Evolutionary conservation across 352 stramenopile genomes (phyloP), one percentile per base, ranked within the genome.

Genomic region (Lagenidium giganteum): DNA sequence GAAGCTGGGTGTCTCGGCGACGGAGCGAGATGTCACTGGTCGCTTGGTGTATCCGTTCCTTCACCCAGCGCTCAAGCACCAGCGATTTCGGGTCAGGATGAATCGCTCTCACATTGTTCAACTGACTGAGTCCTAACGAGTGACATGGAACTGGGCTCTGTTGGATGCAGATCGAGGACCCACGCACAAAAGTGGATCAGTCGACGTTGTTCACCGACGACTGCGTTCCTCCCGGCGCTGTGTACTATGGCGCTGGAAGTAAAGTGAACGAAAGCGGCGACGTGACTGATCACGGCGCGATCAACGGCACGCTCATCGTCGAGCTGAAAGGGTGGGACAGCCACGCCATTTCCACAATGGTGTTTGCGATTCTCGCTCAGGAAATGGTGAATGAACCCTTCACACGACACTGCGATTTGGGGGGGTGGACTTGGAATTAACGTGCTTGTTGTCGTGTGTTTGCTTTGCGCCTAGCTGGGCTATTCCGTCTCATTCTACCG

Each of bases 301-400:
- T 64, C 5, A 70, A 72, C 17, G 60, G 64, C 1, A 57, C 67
- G 2, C 42, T 86, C n/a, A 40, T 79, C 5, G 21, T 83, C 22
- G 70, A 86, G 42, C 33, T 72, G 16, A 49, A 66, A 16, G 51
- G 33, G 3, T 83, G 67, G 65, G 44, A 46, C 3, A 68, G 70
- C 0, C 54, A 75, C n/a, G 28, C 24, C 8, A 41, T 86, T 3
- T 57, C 65, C 4, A 54, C 65, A 2, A 47, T 70, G 23, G 42
- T 78, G 8, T 59, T 78, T 14, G 44, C 73, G 3, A 82, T 86
- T 33, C 36, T 86, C 13, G 57, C 58, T 0, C 54, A 69, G 22
- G 69, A 82, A 51, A 22, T 79, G 50, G 67, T 75, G 9, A 24
- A 20, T 22, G 13, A 8, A 18, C 11, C 27, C 13, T 18, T 41